These are phyloP conservation scores for Capsella bursapastoris DNA, from an alignment of 345 rosid species.

Conservation along the genomic window DNA sequence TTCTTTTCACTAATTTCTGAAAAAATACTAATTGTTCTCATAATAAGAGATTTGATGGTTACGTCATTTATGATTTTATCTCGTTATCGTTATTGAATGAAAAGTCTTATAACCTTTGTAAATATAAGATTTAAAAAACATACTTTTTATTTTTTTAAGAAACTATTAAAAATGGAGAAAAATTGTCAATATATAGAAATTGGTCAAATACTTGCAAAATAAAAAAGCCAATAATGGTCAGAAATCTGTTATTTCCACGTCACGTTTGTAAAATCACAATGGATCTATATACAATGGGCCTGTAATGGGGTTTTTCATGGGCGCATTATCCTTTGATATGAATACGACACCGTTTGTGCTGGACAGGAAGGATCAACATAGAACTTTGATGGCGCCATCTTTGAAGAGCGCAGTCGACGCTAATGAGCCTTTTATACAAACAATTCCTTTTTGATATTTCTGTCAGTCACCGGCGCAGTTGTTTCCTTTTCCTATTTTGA, in stretches of 20 bases:
- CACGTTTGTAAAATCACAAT: not conserved
- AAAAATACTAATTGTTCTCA: not conserved
- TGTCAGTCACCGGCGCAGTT: not conserved
- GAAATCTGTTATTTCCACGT: constrained; percentile 15
- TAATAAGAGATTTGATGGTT: not conserved
- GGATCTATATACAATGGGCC: constrained; percentile 13
- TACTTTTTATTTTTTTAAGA: not conserved
- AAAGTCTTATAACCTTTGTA: constrained; percentile 8
- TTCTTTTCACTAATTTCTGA: not conserved
- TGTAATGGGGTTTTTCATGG: not conserved
- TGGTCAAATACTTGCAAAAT: not conserved
- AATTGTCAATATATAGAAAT: too few relatives aligned
- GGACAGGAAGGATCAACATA: constrained; percentile 3
- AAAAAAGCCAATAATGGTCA: not conserved
- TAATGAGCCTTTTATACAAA: not conserved
- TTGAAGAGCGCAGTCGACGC: constrained; percentile 21
- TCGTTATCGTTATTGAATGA: constrained; percentile 16
- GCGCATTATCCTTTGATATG: not conserved
- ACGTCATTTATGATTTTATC: constrained; percentile 14
- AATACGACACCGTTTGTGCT: constrained; percentile 4
- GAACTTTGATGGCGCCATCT: constrained; percentile 41
- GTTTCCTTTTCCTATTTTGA: not conserved
- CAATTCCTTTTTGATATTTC: not conserved
- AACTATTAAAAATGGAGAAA: too few relatives aligned
- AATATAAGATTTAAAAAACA: not conserved